phyloP scores from a whole-genome alignment of 2,329 filamentous ascomycete genomes.

The Aspergillus sp. region DNA sequence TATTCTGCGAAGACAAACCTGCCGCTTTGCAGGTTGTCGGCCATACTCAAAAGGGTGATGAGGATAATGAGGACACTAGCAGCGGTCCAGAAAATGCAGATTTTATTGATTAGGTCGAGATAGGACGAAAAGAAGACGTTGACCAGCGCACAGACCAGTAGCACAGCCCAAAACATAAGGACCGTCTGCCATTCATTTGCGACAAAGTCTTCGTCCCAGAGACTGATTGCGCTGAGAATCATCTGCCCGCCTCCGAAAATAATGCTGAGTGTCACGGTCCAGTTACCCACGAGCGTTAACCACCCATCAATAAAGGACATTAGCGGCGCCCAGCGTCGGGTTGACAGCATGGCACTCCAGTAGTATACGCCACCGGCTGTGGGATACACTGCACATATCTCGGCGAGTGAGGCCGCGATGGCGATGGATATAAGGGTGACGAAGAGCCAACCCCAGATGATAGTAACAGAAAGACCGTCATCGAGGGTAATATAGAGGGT shows the following conservation, averaged over 20 bases:
- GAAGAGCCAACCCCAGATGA: constrained; percentile 69
- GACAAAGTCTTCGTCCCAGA: constrained; percentile 68
- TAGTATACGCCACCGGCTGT: constrained; percentile 71
- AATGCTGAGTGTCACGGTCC: constrained; percentile 66
- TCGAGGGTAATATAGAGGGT: constrained; percentile 68
- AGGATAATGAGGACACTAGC: constrained; percentile 68
- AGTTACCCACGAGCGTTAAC: constrained; percentile 71
- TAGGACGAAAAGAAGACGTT: constrained; percentile 65
- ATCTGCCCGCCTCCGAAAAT: constrained; percentile 73
- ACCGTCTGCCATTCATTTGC: constrained; percentile 69
- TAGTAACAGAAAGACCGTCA: constrained; percentile 69
- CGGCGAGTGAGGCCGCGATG: constrained; percentile 66
- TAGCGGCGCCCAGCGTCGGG: constrained; percentile 64
- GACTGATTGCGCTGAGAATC: constrained; percentile 64
- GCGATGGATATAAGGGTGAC: constrained; percentile 63
- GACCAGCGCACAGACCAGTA: constrained; percentile 62
- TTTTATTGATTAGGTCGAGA: constrained; percentile 68
- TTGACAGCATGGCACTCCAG: constrained; percentile 68
- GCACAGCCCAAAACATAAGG: constrained; percentile 70
- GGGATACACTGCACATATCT: constrained; percentile 69
- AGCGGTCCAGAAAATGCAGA: constrained; percentile 72
- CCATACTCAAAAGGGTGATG: constrained; percentile 60
- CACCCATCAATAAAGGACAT: constrained; percentile 71
- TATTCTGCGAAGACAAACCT: constrained; percentile 69
- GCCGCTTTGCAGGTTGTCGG: constrained; percentile 56